Evolutionary conservation across 345 rosid species (phyloP).

Genomic region (Corchorus olitorius): DNA sequence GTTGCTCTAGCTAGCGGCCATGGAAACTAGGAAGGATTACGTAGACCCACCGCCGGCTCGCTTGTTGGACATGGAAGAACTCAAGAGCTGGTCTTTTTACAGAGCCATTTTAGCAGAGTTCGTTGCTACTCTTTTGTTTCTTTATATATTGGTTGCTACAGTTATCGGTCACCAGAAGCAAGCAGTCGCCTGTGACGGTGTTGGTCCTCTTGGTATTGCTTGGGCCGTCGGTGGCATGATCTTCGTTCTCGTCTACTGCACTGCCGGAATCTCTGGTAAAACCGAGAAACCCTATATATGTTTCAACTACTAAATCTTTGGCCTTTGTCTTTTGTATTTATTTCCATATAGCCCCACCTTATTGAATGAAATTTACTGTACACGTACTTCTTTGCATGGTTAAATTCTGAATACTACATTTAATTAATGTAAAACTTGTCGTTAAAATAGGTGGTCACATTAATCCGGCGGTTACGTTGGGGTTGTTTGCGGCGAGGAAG

Average conservation of each 20-base stretch:
- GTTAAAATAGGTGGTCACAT: slow-evolving; percentile 49
- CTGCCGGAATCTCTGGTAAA: slow-evolving; percentile 68
- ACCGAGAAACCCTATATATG: background rate
- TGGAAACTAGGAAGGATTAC: slow-evolving; percentile 16
- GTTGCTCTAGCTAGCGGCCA: background rate
- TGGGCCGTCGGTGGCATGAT: slow-evolving; percentile 82
- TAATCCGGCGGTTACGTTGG: slow-evolving; percentile 66
- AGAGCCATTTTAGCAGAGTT: slow-evolving; percentile 21
- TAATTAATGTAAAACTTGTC: background rate
- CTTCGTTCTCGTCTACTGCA: slow-evolving; percentile 65
- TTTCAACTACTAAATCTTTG: background rate
- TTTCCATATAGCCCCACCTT: background rate
- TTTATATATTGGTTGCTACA: slow-evolving; percentile 72
- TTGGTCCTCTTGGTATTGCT: slow-evolving; percentile 88
- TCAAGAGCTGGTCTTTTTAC: slow-evolving; percentile 22
- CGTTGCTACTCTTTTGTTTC: slow-evolving; percentile 17
- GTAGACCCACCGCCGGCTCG: slow-evolving; percentile 25
- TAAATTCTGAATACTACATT: background rate
- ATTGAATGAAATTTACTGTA: background rate
- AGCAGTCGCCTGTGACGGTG: slow-evolving; percentile 65
- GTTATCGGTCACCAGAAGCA: slow-evolving; percentile 80
- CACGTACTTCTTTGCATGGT: background rate
- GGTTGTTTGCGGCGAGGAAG: slow-evolving; percentile 53
- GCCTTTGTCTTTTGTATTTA: background rate
- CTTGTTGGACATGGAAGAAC: slow-evolving; percentile 14